These are phyloP conservation scores for Thelephora ganbajun DNA, from an alignment of 768 basidiomycete genomes.

Conservation along the genomic window DNA sequence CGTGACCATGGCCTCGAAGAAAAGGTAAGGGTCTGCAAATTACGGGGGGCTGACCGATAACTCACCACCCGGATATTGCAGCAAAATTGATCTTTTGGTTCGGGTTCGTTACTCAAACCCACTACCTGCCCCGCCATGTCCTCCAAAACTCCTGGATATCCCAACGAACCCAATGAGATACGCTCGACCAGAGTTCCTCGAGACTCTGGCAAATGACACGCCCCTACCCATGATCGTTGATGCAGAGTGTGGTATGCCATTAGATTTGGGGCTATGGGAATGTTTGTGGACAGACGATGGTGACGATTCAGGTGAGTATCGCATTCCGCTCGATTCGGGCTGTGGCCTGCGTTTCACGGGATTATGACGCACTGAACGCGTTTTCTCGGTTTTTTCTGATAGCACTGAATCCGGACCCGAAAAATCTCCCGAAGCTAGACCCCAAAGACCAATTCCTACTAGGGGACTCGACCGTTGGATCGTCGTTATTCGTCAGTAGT, in stretches of 20 bases:
- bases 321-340: not conserved
- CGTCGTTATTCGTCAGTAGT: conserved; percentile 26
- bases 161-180: conserved; percentile 85
- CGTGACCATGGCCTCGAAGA: conserved; percentile 35
- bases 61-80: conserved; percentile 14
- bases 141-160: conserved; percentile 86
- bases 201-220: conserved; percentile 64
- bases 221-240: conserved; percentile 94
- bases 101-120: conserved; percentile 91
- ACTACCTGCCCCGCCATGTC: conserved; percentile 91
- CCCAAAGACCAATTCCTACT: conserved; percentile 68
- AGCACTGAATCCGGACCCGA: conserved; percentile 56
- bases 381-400: not conserved
- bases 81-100: conserved; percentile 83
- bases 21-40: conserved; percentile 24
- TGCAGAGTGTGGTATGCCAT: conserved; percentile 91
- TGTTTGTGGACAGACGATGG: conserved; percentile 75
- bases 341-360: conserved; percentile 11
- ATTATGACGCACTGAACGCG: too few relatives aligned
- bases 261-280: conserved; percentile 76
- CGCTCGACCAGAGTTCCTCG: conserved; percentile 73
- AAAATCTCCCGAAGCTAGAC: conserved; percentile 46
- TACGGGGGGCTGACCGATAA: not conserved
- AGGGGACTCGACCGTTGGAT: conserved; percentile 40
- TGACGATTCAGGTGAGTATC: conserved; percentile 43